phyloP scores from a whole-genome alignment of 345 rosid species.

The Dimocarpus longan region DNA sequence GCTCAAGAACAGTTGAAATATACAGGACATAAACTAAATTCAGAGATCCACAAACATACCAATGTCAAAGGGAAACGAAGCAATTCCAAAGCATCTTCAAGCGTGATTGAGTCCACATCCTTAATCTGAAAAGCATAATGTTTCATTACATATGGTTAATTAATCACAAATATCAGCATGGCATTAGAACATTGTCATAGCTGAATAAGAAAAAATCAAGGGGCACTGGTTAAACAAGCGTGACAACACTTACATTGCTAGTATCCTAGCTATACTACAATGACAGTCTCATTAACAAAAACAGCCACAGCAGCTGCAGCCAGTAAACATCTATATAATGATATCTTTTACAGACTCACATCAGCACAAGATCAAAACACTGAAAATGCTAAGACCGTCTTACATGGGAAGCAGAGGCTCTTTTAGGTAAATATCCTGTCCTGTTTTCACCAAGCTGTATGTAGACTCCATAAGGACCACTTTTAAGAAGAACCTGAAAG shows the following conservation, averaged over 20 bases:
- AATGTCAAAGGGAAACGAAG: conserved; percentile 74
- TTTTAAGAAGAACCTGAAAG: conserved; percentile 76
- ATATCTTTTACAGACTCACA: not conserved
- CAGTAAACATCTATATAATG: not conserved
- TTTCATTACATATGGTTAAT: conserved; percentile 1
- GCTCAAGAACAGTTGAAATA: not conserved
- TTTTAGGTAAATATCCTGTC: conserved; percentile 69
- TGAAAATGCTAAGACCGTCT: not conserved
- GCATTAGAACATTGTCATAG: not conserved
- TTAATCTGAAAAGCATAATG: conserved; percentile 52
- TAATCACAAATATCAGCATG: not conserved
- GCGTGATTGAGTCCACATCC: conserved; percentile 60
- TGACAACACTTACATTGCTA: not conserved
- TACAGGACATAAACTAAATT: not conserved
- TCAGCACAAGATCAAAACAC: not conserved
- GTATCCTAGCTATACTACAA: not conserved
- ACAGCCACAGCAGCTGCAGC: not conserved
- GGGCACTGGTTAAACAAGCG: not conserved
- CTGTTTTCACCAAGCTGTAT: conserved; percentile 95
- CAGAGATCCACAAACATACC: conserved; percentile 46
- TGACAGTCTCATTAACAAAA: not conserved
- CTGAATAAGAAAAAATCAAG: not conserved
- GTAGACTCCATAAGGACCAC: conserved; percentile 91
- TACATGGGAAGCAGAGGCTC: conserved; percentile 82
- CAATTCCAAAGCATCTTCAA: conserved; percentile 79